Conservation (phyloP, 495 filamentous ascomycete genomes). For the Mycothermus thermophilus region DNA sequence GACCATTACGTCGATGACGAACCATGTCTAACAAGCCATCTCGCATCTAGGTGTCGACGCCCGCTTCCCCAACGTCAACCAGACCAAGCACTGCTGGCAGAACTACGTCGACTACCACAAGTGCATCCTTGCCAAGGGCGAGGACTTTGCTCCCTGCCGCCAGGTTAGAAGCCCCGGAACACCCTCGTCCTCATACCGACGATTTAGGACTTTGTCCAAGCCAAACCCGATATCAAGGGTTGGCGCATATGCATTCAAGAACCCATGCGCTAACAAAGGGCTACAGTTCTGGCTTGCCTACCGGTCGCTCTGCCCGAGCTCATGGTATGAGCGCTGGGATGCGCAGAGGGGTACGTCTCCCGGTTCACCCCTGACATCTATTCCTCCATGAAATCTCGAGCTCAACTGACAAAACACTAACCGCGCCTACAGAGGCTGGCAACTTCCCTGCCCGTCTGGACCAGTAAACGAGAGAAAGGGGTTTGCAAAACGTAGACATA, state of each 20-base stretch:
- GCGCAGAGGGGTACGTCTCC: slow-evolving; percentile 73
- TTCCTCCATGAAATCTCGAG: background rate
- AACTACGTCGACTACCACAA: slow-evolving; percentile 99
- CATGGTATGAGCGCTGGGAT: slow-evolving; percentile 94
- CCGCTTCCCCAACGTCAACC: slow-evolving; percentile 97
- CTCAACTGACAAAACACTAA: too few species aligned
- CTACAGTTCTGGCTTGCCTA: slow-evolving; percentile 85
- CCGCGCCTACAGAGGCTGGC: slow-evolving; percentile 53
- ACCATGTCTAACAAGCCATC: too few species aligned
- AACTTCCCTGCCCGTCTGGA: slow-evolving; percentile 69
- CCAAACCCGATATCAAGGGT: too few species aligned
- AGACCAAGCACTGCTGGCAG: slow-evolving; percentile 89
- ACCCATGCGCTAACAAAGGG: slow-evolving; percentile 2
- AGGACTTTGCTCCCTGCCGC: slow-evolving; percentile 95
- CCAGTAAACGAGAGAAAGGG: slow-evolving; percentile 25
- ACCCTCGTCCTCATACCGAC: too few species aligned
- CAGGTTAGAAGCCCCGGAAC: slow-evolving; percentile 50
- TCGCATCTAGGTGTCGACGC: slow-evolving; percentile 93
- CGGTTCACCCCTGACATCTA: background rate
- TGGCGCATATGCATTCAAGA: too few species aligned
- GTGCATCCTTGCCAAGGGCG: slow-evolving; percentile 95
- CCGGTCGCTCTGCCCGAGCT: slow-evolving; percentile 89
- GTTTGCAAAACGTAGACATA: background rate
- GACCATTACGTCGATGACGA: too few species aligned
- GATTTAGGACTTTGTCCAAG: background rate